Evolutionary conservation across 1,139 yeast species (phyloP), one percentile per base, ranked within the genome.

Genomic region (Yamadazyma epiphylla): DNA sequence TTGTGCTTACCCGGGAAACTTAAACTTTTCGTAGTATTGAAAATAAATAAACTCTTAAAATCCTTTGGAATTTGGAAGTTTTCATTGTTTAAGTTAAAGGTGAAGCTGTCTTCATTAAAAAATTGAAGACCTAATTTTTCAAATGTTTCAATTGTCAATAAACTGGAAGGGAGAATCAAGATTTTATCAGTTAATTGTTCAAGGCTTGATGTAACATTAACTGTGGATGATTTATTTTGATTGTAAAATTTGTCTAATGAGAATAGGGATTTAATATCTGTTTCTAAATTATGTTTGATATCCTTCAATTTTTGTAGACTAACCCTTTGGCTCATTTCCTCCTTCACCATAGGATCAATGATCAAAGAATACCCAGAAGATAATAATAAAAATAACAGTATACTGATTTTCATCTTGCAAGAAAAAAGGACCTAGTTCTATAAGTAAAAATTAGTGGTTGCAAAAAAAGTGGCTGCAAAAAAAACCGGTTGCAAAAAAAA

Each of bases 41-140:
- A 62, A 3, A 64, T 30, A 29, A 64, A 64, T 23, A 59, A 42
- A 9, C 52, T 60, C n/a, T 47, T 51, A n/a, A 53, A 45, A 11
- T 48, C 51, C 23, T 46, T 47, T 2, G 71, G 70, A 13, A 44
- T 25, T 11, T 19, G 23, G n/a, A 34, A 14, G 3, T 35, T 33
- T 14, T 30, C 25, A 6, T 28, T 29, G 12, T 36, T 27, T 13
- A 43, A 27, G n/a, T 20, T 25, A 17, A 42, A 32, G 3, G 21
- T 24, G 20, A 27, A 33, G 4, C 46, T 43, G 30, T 41, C 41
- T 5, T 39, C 31, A 17, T 41, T 41, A 29, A 55, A 39, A 19
- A 42, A 39, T 4, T 36, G 33, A 10, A 55, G 41, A 1, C 60
- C 60, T 17, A 56, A 33, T 7, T 47, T 42, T 19, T 38, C 34